Evolutionary conservation across 495 filamentous ascomycete genomes (phyloP), one percentile per base, ranked within the genome.

Genomic region (Penicillium angulare): DNA sequence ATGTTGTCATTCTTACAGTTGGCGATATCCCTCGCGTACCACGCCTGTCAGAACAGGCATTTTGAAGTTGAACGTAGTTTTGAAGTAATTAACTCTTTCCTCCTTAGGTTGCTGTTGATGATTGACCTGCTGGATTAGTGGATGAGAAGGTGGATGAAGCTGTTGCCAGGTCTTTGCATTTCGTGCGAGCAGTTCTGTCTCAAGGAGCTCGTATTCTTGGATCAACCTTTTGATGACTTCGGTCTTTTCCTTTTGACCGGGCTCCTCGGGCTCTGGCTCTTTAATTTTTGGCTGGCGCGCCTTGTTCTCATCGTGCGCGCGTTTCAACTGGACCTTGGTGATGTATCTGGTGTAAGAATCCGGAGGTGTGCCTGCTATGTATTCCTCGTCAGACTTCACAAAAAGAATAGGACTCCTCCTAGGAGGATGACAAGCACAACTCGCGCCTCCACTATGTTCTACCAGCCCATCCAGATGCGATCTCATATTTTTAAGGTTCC

Each of bases 141-240:
- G 41, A 7, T 65, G 46, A 26, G 69, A 65, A 1, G 83, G 72
- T 0, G 88, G 86, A 63, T 84, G 68, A 16, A 87, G 65, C 46
- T 92, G 77, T 16, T 61, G 39, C 58, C 84, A 89, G 0, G 79
- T 78, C 63, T 89, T 89, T 12, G 80, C 88, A 0, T 77, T 81
- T 32, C 68, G 77, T 10, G 64, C 67, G 4, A 84, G 26, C 32
- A 92, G 63, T 0, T 64, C 55, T 1, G 63, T 48, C 53, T 86
- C 80, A 3, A 87, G 60, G 20, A 73, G 57, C 52, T 82, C 69
- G 26, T 83, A 79, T 3, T 81, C 71, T 0, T 49, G 46, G 31
- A 82, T 66, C 6, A 83, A 53, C 7, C 67, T 61, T 9, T 69
- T 23, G 24, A 87, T 69, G 1, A 72, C 79, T 2, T 59, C 65